phyloP scores from a whole-genome alignment of 768 basidiomycete genomes.

The Serendipita vermifera region DNA sequence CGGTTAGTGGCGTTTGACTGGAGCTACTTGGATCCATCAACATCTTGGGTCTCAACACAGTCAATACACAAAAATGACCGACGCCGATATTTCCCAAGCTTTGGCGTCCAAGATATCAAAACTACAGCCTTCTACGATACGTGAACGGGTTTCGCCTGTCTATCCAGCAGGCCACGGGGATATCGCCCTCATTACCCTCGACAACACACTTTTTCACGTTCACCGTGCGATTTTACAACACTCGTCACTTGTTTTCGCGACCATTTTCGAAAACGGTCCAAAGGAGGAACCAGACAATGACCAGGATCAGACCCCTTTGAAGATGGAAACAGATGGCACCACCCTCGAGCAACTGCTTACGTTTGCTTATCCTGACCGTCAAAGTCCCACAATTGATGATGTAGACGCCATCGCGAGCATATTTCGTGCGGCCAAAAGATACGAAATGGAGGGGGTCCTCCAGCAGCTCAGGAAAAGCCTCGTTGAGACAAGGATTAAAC shows the following conservation, averaged over 20 bases:
- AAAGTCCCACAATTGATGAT: neutral
- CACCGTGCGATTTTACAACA: neutral
- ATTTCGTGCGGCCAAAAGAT: neutral
- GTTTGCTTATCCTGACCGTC: neutral
- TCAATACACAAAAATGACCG: too few species aligned
- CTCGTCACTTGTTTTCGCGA: neutral
- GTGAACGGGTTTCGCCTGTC: neutral
- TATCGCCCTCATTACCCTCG: neutral
- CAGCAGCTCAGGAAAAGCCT: neutral
- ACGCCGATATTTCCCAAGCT: too few species aligned
- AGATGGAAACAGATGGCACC: neutral
- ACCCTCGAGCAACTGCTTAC: neutral
- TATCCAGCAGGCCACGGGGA: constrained; percentile 1
- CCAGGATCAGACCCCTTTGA: neutral
- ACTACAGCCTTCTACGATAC: too few species aligned
- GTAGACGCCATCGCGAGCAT: neutral
- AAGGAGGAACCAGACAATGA: neutral
- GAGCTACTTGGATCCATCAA: too few species aligned
- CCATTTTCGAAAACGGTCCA: constrained; percentile 1
- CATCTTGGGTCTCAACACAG: too few species aligned
- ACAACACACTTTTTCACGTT: neutral
- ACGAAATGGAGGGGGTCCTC: constrained; percentile 3
- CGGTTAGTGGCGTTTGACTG: too few species aligned
- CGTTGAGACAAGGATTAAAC: neutral
- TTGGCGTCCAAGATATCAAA: too few species aligned